phyloP scores from a whole-genome alignment of 2,329 filamentous ascomycete species.

The Microdochium nivale region DNA sequence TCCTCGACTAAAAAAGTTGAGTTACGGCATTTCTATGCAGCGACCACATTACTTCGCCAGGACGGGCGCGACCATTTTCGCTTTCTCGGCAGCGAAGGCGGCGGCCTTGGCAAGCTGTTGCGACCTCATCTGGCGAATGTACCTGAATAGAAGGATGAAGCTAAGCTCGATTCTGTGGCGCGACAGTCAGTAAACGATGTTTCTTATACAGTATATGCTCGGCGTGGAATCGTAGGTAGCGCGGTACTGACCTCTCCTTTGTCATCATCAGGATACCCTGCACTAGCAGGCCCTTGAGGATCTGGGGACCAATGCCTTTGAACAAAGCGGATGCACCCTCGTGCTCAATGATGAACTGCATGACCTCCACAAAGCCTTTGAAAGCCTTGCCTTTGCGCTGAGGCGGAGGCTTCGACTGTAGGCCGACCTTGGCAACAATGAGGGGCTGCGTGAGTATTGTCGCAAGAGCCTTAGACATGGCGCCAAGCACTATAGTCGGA shows the following conservation, averaged over 20 bases:
- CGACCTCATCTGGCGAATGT: slow-evolving; percentile 61
- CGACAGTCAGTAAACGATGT: slow-evolving; percentile 5
- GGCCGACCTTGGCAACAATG: slow-evolving; percentile 93
- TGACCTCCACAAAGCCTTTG: slow-evolving; percentile 87
- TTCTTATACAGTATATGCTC: not conserved
- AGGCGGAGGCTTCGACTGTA: slow-evolving; percentile 88
- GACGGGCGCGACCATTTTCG: slow-evolving; percentile 30
- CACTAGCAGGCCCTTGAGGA: slow-evolving; percentile 85
- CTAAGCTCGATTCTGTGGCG: slow-evolving; percentile 67
- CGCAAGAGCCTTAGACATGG: slow-evolving; percentile 84
- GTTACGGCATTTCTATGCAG: not conserved
- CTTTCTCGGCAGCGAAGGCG: slow-evolving; percentile 52
- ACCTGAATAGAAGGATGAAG: slow-evolving; percentile 80
- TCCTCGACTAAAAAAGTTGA: not conserved
- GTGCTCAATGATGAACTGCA: slow-evolving; percentile 85
- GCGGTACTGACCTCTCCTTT: slow-evolving; percentile 73
- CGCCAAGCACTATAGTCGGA: slow-evolving; percentile 62
- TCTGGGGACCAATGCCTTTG: slow-evolving; percentile 93
- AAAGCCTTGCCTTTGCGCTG: slow-evolving; percentile 82
- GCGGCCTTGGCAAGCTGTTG: slow-evolving; percentile 62
- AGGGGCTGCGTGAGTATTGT: slow-evolving; percentile 90
- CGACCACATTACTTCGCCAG: slow-evolving; percentile 26
- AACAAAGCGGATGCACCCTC: slow-evolving; percentile 81
- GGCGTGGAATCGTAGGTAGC: not conserved
- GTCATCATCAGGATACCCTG: slow-evolving; percentile 99